phyloP scores from a whole-genome alignment of 2,329 filamentous ascomycete genomes.

The Talaromyces sp. region DNA sequence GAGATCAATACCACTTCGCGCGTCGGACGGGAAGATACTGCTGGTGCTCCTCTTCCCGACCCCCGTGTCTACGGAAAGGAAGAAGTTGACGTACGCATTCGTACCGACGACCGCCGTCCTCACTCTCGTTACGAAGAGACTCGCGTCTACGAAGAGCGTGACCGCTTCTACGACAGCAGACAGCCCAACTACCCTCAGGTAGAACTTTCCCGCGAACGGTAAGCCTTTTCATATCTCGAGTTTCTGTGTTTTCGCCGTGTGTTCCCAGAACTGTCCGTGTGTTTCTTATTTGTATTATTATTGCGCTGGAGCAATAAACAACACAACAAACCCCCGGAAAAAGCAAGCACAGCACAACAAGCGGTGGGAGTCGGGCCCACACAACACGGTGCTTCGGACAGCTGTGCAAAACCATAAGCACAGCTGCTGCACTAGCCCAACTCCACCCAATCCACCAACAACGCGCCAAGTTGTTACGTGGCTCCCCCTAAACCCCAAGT shows the following conservation, averaged over 20 bases:
- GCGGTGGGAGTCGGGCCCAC: slow-evolving; percentile 16
- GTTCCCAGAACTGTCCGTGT: neutral
- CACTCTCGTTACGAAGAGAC: slow-evolving; percentile 50
- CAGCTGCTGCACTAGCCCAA: slow-evolving; percentile 10
- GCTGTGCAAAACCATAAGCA: slow-evolving; percentile 2
- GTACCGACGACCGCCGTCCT: slow-evolving; percentile 64
- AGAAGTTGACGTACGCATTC: slow-evolving; percentile 81
- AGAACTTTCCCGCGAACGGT: slow-evolving; percentile 52
- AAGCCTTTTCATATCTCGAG: slow-evolving; percentile 29
- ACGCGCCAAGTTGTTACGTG: slow-evolving; percentile 19
- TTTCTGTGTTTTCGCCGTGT: neutral
- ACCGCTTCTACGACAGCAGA: slow-evolving; percentile 30
- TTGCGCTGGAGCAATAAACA: slow-evolving; percentile 1
- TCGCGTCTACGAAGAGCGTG: slow-evolving; percentile 34
- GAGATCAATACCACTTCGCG: slow-evolving; percentile 68
- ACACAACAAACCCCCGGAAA: neutral
- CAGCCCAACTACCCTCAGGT: slow-evolving; percentile 34
- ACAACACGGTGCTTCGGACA: neutral
- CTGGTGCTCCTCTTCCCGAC: slow-evolving; percentile 51
- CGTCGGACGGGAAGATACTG: slow-evolving; percentile 98
- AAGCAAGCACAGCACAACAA: slow-evolving; percentile 14
- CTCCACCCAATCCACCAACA: slow-evolving; percentile 13
- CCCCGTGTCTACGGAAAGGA: slow-evolving; percentile 69
- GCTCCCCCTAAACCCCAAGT: slow-evolving; percentile 16
- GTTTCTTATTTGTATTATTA: neutral